phyloP scores from a whole-genome alignment of 2,329 filamentous ascomycete genomes.

The Alternaria panax region DNA sequence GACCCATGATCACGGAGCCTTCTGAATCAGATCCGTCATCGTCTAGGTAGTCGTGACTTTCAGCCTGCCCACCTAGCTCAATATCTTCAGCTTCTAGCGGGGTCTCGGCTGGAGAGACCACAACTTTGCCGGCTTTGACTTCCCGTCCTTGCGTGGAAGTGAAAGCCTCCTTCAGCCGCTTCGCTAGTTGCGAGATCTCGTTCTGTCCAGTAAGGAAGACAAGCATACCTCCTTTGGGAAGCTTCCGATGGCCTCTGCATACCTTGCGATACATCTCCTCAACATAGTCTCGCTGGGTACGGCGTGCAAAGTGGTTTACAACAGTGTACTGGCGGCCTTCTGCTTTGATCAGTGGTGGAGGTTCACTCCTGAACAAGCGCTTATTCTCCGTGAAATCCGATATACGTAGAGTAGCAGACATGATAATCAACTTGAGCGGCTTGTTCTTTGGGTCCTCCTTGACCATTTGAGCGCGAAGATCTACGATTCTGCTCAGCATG shows the following conservation, averaged over 20 bases:
- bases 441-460: conserved; percentile 72
- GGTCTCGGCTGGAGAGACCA: conserved; percentile 77
- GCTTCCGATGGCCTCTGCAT: conserved; percentile 82
- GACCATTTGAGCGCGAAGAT: conserved; percentile 77
- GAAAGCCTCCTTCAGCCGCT: conserved; percentile 75
- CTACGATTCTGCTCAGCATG: conserved; percentile 92
- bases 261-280: conserved; percentile 91
- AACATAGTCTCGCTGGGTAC: conserved; percentile 85
- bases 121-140: conserved; percentile 70
- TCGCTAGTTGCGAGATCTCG: conserved; percentile 86
- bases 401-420: conserved; percentile 94
- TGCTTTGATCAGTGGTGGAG: conserved; percentile 85
- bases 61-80: conserved; percentile 68
- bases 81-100: conserved; percentile 87
- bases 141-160: conserved; percentile 56
- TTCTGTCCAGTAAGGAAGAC: conserved; percentile 94
- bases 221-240: conserved; percentile 88
- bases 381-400: conserved; percentile 88
- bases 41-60: conserved; percentile 51
- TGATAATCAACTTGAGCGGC: conserved; percentile 92
- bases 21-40: conserved; percentile 60
- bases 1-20: conserved; percentile 67
- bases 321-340: conserved; percentile 93
- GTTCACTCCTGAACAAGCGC: conserved; percentile 73
- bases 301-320: conserved; percentile 84